phyloP scores from a whole-genome alignment of 1,139 yeast species.

The Yamadazyma aaseri region DNA sequence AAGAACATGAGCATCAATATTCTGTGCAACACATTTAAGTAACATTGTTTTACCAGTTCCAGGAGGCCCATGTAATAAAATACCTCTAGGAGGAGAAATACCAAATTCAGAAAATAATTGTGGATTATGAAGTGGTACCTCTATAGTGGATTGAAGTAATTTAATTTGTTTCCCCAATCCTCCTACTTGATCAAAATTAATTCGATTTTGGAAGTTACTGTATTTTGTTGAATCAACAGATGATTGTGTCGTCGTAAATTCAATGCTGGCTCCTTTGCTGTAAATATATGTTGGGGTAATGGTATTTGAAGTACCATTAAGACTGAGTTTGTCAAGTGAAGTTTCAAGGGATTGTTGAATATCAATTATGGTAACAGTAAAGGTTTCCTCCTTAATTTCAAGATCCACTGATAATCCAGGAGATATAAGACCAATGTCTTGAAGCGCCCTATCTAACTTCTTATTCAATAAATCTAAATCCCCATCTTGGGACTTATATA shows the following conservation, averaged over 20 bases:
- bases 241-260: conserved; percentile 11
- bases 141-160: conserved; percentile 63
- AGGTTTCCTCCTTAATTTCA: conserved; percentile 9
- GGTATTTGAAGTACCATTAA: conserved; percentile 17
- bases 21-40: conserved; percentile 75
- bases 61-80: conserved; percentile 91
- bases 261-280: conserved; percentile 37
- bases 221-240: conserved; percentile 22
- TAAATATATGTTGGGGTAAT: conserved; percentile 50
- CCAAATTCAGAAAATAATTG: conserved; percentile 77
- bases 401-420: conserved; percentile 46
- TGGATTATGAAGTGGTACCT: conserved; percentile 79
- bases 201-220: conserved; percentile 40
- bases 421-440: conserved; percentile 52
- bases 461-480: conserved; percentile 8
- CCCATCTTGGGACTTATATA: conserved; percentile 11
- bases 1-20: conserved; percentile 71
- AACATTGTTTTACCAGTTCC: conserved; percentile 97
- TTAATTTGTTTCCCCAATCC: conserved; percentile 70
- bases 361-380: conserved; percentile 22
- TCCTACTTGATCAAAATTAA: conserved; percentile 61
- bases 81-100: conserved; percentile 88
- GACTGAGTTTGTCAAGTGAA: conserved; percentile 27
- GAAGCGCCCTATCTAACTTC: conserved; percentile 37
- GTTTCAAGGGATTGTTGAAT: conserved; percentile 19